These are phyloP conservation scores for Mediolabrus comicus DNA, from an alignment of 108 stramenopile genomes.

Conservation along the genomic window DNA sequence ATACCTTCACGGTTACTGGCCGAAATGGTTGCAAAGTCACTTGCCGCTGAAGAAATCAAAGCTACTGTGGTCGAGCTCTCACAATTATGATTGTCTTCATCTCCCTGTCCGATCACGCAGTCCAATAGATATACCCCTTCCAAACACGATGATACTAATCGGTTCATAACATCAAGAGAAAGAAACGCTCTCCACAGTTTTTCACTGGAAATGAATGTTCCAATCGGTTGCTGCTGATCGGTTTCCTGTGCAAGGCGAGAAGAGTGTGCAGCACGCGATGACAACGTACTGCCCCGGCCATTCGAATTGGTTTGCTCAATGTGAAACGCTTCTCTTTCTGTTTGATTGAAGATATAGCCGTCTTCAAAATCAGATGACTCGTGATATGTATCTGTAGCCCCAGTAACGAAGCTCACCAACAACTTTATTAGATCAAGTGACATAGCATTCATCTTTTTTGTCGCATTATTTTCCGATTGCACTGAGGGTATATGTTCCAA, in stretches of 20 bases:
- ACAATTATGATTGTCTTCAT: too few species aligned
- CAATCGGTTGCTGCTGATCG: constrained; percentile 37
- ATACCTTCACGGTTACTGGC: constrained; percentile 77
- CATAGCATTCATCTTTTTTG: constrained; percentile 12
- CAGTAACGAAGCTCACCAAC: constrained; percentile 40
- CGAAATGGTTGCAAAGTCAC: constrained; percentile 79
- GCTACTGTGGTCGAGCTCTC: constrained; percentile 17
- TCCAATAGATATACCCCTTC: constrained; percentile 23
- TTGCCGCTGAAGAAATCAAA: constrained; percentile 60
- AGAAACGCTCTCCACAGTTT: constrained; percentile 73
- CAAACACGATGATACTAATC: constrained; percentile 40
- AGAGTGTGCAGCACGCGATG: neutral
- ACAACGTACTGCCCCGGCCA: constrained; percentile 6
- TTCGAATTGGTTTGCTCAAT: constrained; percentile 20
- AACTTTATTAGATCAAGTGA: constrained; percentile 27
- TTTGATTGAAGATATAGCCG: constrained; percentile 46
- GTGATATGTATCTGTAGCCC: constrained; percentile 75
- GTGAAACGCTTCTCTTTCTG: constrained; percentile 40
- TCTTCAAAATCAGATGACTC: constrained; percentile 80
- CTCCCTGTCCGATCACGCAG: neutral
- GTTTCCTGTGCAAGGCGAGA: constrained; percentile 25
- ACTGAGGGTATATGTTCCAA: constrained; percentile 20
- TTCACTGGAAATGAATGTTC: constrained; percentile 34
- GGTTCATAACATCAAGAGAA: constrained; percentile 59
- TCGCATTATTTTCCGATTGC: constrained; percentile 11